A percentile compares a stretch with the other conserved stretches of the same genome.
phyloP scores from a whole-genome alignment of 768 basidiomycete genomes.

The Pholiota molesta region DNA sequence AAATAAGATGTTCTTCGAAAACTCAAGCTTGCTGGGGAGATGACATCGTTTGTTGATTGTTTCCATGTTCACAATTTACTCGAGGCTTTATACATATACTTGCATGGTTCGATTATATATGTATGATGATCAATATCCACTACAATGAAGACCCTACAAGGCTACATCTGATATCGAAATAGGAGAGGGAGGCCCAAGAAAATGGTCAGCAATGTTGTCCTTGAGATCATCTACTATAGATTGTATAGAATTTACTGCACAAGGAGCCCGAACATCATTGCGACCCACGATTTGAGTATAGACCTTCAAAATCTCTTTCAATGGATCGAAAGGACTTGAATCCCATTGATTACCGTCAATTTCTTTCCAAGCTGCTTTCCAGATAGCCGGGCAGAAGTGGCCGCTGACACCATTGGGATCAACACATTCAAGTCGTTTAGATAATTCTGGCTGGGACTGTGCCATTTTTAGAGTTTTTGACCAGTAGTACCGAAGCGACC shows the following conservation, averaged over 20 bases:
- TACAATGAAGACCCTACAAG: no score
- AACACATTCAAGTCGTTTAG: background rate
- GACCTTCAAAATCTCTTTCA: background rate
- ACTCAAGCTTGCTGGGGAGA: conserved; percentile 11
- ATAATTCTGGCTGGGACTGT: no score
- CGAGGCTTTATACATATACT: no score
- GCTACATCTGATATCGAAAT: no score
- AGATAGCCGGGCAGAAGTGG: background rate
- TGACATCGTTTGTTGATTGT: conserved; percentile 6
- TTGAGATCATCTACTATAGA: background rate
- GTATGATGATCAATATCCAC: no score
- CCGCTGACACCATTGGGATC: no score
- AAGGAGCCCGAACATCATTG: background rate
- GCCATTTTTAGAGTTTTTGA: background rate
- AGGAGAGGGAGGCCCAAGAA: background rate
- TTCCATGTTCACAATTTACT: no score
- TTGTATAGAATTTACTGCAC: background rate
- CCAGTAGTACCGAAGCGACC: conserved; percentile 1
- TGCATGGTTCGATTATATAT: no score
- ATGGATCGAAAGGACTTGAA: background rate
- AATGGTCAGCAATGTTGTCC: background rate
- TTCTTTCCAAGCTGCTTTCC: background rate
- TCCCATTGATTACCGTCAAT: no score
- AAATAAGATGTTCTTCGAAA: conserved; percentile 8
- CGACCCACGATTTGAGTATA: no score